Conservation (phyloP, 306 rosid genomes). For the Canavalia ensiformis region DNA sequence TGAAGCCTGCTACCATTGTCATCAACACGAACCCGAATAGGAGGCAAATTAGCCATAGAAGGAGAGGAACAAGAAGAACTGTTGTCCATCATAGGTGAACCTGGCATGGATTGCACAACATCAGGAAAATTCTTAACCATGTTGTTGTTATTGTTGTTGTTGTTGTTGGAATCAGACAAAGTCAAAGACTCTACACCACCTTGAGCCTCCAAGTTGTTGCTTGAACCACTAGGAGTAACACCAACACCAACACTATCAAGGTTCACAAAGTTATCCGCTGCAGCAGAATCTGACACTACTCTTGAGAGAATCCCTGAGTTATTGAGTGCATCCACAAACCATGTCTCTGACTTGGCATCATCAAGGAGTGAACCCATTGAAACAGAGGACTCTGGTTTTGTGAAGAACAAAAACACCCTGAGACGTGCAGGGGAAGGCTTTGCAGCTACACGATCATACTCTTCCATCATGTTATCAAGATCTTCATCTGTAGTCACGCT, state of each 20-base stretch:
- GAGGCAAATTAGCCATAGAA: constrained; percentile 83
- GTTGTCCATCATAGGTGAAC: constrained; percentile 71
- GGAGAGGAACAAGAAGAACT: constrained; percentile 73
- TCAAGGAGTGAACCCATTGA: constrained; percentile 87
- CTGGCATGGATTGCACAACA: constrained; percentile 55
- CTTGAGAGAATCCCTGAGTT: constrained; percentile 65
- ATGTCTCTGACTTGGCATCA: constrained; percentile 86
- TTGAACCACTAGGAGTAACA: constrained; percentile 65
- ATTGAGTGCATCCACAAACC: constrained; percentile 96
- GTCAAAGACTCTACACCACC: constrained; percentile 39
- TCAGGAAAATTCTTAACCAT: constrained; percentile 62
- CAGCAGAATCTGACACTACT: constrained; percentile 75
- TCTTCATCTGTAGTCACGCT: constrained; percentile 85
- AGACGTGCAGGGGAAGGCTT: constrained; percentile 75
- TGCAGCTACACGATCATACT: constrained; percentile 68
- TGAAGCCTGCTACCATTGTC: constrained; percentile 61
- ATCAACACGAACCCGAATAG: constrained; percentile 79
- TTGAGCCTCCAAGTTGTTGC: constrained; percentile 72
- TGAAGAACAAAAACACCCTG: constrained; percentile 76
- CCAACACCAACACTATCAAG: constrained; percentile 65
- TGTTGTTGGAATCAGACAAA: constrained; percentile 36
- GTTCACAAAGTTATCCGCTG: constrained; percentile 58
- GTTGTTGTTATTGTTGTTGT: constrained; percentile 31
- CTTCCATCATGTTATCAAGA: constrained; percentile 93
- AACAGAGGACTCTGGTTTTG: constrained; percentile 75